Evolutionary conservation across 768 basidiomycete genomes (phyloP).

Genomic region (Suillus occidentalis): DNA sequence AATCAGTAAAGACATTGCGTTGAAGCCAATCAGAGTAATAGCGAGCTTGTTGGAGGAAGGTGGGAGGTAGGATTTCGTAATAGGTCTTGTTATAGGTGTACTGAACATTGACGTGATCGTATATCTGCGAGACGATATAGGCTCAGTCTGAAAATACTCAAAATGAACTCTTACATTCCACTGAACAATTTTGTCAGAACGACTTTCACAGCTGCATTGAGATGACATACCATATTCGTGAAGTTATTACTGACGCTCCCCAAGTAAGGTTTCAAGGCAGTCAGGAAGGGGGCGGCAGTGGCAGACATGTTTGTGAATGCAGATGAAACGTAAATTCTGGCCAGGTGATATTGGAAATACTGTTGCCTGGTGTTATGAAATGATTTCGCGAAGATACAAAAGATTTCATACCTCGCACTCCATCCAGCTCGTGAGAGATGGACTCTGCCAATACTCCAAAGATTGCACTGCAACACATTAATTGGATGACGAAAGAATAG

Average conservation of each 20-base stretch:
- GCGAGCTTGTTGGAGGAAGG: slow-evolving; percentile 65
- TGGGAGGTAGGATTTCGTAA: slow-evolving; percentile 67
- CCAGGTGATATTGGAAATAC: slow-evolving; percentile 30
- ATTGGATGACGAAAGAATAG: not conserved
- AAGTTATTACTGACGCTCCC: slow-evolving; percentile 24
- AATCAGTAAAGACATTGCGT: slow-evolving; percentile 62
- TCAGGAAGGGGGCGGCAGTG: slow-evolving; percentile 24
- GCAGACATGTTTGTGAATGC: slow-evolving; percentile 22
- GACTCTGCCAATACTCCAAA: slow-evolving; percentile 57
- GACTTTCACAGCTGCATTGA: not conserved
- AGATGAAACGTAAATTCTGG: slow-evolving; percentile 32
- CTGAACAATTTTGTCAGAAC: slow-evolving; percentile 29
- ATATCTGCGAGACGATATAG: slow-evolving; percentile 43
- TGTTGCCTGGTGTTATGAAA: not conserved
- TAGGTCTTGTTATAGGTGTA: slow-evolving; percentile 77
- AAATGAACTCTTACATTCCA: slow-evolving; percentile 56
- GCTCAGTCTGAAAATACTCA: not conserved
- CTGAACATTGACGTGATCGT: slow-evolving; percentile 70
- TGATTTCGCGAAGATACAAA: not conserved
- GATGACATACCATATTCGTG: slow-evolving; percentile 32
- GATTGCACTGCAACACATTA: slow-evolving; percentile 22
- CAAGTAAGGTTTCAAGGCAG: slow-evolving; percentile 24
- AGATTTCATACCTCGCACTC: slow-evolving; percentile 44
- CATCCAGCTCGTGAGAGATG: slow-evolving; percentile 80
- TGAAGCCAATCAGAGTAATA: slow-evolving; percentile 74